Evolutionary conservation across 129 eudicot genomes (phyloP).

Genomic region (Lonicera japonica): DNA sequence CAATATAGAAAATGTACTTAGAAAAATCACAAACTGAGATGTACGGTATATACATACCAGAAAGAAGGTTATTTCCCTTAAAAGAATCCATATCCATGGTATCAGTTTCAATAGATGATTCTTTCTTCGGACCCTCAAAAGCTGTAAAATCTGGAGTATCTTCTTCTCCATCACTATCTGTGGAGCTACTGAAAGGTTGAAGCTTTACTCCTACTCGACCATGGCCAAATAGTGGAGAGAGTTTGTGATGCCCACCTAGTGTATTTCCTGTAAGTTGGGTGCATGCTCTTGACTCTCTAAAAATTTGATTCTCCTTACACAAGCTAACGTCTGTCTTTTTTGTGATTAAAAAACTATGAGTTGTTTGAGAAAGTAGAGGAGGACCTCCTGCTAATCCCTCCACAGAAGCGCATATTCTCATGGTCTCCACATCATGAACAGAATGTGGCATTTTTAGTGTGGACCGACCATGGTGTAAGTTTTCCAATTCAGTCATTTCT

Average conservation of each 20-base stretch:
- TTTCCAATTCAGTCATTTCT: slow-evolving; percentile 1
- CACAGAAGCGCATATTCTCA: slow-evolving; percentile 33
- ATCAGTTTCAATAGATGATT: slow-evolving; percentile 73
- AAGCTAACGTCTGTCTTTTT: slow-evolving; percentile 45
- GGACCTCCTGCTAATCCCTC: slow-evolving; percentile 33
- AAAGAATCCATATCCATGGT: slow-evolving; percentile 47
- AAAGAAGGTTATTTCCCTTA: slow-evolving; percentile 24
- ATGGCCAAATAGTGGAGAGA: slow-evolving; percentile 29
- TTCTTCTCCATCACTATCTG: slow-evolving; percentile 51
- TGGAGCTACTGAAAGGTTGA: slow-evolving; percentile 38
- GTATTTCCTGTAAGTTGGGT: slow-evolving; percentile 20
- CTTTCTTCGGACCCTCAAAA: slow-evolving; percentile 40
- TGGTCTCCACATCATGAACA: slow-evolving; percentile 30
- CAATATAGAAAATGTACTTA: too few relatives aligned
- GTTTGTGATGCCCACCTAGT: slow-evolving; percentile 18
- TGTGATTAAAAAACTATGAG: slow-evolving; percentile 55
- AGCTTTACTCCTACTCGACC: slow-evolving; percentile 43
- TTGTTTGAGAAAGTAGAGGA: slow-evolving; percentile 49
- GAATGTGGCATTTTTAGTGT: slow-evolving; percentile 24
- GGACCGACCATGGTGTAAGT: slow-evolving; percentile 13
- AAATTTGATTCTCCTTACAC: slow-evolving; percentile 34
- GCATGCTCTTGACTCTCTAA: slow-evolving; percentile 30
- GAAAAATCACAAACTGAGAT: not conserved
- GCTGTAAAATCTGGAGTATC: slow-evolving; percentile 24
- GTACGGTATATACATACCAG: slow-evolving; percentile 33